These are phyloP conservation scores for Plasmodium gonderi DNA, from an alignment of 169 alveolate species.

Conservation along the genomic window DNA sequence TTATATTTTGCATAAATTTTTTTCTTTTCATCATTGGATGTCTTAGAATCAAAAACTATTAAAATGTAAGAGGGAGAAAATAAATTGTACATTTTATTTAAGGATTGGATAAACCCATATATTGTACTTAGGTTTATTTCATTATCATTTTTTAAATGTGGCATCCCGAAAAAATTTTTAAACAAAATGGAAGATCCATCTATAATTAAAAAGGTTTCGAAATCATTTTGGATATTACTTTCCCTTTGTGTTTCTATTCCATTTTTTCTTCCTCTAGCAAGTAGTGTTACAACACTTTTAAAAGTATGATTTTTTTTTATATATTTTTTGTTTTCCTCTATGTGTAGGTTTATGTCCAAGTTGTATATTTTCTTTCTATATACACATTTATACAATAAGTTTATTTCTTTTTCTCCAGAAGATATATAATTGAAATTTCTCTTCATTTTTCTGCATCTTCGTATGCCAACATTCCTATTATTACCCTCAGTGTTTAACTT, in stretches of 20 bases:
- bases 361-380: background rate
- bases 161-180: constrained; percentile 85
- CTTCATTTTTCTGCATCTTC: background rate
- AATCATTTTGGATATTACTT: background rate
- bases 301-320: background rate
- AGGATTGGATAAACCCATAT: constrained; percentile 84
- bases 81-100: constrained; percentile 77
- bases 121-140: constrained; percentile 83
- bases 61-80: constrained; percentile 81
- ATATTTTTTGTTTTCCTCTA: background rate
- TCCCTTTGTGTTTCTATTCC: background rate
- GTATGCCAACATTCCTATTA: no score
- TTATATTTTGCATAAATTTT: constrained; percentile 85
- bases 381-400: background rate
- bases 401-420: background rate
- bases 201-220: constrained; percentile 77
- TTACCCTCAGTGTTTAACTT: no score
- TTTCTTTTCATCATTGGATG: constrained; percentile 81
- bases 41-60: constrained; percentile 84
- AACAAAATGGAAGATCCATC: constrained; percentile 85
- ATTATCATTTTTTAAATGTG: constrained; percentile 77
- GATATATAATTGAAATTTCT: background rate
- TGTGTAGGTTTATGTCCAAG: background rate
- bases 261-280: constrained; percentile 1
- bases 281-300: background rate